phyloP scores from a whole-genome alignment of 192 early-diverging fungal species.

The Coemansia sp. region DNA sequence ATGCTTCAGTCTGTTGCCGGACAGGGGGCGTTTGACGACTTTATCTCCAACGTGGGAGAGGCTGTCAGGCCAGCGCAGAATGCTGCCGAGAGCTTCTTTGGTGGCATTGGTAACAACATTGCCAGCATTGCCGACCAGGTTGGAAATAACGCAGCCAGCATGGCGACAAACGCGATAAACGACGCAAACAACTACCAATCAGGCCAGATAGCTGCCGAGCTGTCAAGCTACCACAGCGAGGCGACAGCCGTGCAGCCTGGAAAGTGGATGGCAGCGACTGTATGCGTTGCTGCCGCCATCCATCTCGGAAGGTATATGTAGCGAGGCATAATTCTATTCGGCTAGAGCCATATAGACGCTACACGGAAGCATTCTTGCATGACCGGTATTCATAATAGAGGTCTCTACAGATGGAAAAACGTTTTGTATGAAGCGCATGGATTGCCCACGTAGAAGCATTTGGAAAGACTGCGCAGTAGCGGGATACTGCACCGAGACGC shows the following conservation, averaged over 20 bases:
- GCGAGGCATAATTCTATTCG: no score
- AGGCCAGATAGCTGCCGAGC: slow-evolving; percentile 18
- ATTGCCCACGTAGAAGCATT: no score
- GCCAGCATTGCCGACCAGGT: slow-evolving; percentile 17
- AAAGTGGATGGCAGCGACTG: neutral
- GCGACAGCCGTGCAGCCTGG: neutral
- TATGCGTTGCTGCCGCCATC: neutral
- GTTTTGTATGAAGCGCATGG: no score
- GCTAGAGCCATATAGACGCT: no score
- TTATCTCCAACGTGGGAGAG: neutral
- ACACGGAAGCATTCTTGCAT: no score
- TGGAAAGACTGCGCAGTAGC: neutral
- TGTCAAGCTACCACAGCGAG: slow-evolving; percentile 25
- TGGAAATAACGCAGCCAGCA: slow-evolving; percentile 10
- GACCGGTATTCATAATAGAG: no score
- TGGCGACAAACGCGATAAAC: slow-evolving; percentile 12
- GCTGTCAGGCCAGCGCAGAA: slow-evolving; percentile 9
- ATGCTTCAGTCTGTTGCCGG: neutral
- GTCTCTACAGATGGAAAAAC: no score
- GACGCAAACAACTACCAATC: slow-evolving; percentile 15
- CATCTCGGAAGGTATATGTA: no score
- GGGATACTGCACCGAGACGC: neutral
- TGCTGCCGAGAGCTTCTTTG: slow-evolving; percentile 7
- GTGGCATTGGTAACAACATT: slow-evolving; percentile 10
- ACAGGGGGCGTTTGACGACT: neutral